Base-by-base conservation (phyloP, 352 stramenopile species). In the Phytophthora quininea region DNA sequence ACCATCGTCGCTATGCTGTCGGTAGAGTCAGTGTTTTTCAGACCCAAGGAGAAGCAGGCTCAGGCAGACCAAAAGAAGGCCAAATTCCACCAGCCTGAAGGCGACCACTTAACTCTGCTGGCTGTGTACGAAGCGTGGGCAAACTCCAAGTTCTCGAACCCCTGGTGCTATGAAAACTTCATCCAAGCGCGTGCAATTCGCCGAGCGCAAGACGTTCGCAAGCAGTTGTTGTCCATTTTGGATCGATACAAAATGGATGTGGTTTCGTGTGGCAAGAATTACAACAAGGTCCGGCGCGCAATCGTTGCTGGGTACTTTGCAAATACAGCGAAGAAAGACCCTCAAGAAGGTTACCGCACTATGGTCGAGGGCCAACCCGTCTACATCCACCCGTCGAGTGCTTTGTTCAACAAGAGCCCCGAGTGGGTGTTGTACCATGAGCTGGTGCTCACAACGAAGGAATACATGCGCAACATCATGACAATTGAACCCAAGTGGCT, bases 391-490 rank as follows among this genome's bases (percentile, higher is more conserved):
- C 98, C 98, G 45, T 98, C 92, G 19, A 99, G 92, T 46, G 92
- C 97, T 11, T 69, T 99, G 37, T 99, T 99, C 79, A 98, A 99
- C 79, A 99, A 99, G 78, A 99, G 98, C 64, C 97, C 97, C 0
- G 97, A 99, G 74, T 99, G 96, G 91, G 84, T 97, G 31, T 89
- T 99, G 38, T 99, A 99, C 80, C 97, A 99, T 77, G 98, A 99
- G 58, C 86, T 99, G 35, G 95, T 94, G 61, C 80, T 96, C 64
- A 96, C 89, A n/a, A 95, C 89, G 12, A 97, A 97, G 69, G 98
- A 99, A 71, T 99, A 99, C 84, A 99, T 99, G 98, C 91, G 98
- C 63, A 99, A 99, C 69, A 97, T 99, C 58, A 99, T 99, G 95
- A 97, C 97, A 4, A 99, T 99, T 78, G 97, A 99, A 81, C 93